Evolutionary conservation across 2,329 filamentous ascomycete genomes (phyloP).

Genomic region (Aschersonia sp.): DNA sequence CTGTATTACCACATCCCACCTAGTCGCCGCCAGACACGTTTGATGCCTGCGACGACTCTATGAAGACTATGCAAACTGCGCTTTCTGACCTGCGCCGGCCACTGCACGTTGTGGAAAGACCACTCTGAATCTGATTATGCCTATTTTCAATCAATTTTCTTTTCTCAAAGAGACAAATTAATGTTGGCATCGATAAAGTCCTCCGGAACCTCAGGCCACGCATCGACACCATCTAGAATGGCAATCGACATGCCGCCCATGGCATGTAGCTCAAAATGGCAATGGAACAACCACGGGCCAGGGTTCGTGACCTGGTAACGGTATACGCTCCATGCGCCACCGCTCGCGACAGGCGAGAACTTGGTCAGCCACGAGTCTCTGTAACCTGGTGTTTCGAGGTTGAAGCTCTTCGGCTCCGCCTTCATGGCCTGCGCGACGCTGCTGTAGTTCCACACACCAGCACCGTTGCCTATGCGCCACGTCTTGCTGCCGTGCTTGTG

Average conservation of each 20-base stretch:
- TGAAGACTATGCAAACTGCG: no score
- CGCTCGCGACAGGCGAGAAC: constrained; percentile 1
- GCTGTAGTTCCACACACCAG: constrained; percentile 23
- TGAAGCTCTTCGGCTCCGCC: constrained; percentile 23
- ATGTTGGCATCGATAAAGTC: neutral
- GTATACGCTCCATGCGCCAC: constrained; percentile 22
- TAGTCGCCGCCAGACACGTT: no score
- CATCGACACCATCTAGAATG: constrained; percentile 30
- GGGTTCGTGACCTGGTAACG: constrained; percentile 30
- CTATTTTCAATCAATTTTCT: no score
- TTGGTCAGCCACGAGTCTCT: constrained; percentile 18
- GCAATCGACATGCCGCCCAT: constrained; percentile 31
- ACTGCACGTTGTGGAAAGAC: no score
- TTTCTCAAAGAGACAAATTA: neutral
- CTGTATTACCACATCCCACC: no score
- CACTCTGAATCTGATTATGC: no score
- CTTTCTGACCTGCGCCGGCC: no score
- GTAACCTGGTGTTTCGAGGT: constrained; percentile 24
- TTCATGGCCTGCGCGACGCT: constrained; percentile 23
- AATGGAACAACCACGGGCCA: constrained; percentile 32
- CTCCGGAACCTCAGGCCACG: constrained; percentile 3
- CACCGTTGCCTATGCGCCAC: constrained; percentile 25
- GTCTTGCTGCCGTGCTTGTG: constrained; percentile 34
- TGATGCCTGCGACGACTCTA: no score
- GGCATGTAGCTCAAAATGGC: constrained; percentile 32